phyloP scores from a whole-genome alignment of 2,329 filamentous ascomycete species.

The Phialemonium atrogriseum region DNA sequence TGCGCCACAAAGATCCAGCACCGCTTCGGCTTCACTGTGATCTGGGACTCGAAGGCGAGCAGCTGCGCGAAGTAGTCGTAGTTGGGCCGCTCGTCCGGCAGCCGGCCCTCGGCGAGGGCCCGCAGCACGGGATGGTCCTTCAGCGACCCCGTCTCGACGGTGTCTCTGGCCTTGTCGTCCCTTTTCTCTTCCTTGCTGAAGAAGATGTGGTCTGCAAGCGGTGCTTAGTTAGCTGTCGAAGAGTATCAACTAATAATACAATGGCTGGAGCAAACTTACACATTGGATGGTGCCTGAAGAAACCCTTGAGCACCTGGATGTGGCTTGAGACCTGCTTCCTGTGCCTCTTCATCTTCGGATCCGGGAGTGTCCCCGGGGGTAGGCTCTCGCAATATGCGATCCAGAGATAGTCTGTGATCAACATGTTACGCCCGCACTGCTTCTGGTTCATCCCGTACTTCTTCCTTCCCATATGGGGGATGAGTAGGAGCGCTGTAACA shows the following conservation, averaged over 20 bases:
- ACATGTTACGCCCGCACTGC: constrained; percentile 60
- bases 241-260: constrained; percentile 4
- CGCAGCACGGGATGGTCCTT: constrained; percentile 57
- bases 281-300: constrained; percentile 53
- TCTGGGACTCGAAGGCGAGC: constrained; percentile 42
- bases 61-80: constrained; percentile 54
- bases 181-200: constrained; percentile 47
- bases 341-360: constrained; percentile 34
- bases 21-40: constrained; percentile 47
- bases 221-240: constrained; percentile 1
- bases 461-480: constrained; percentile 57
- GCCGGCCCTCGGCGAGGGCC: constrained; percentile 47
- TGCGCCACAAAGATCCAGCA: constrained; percentile 52
- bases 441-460: constrained; percentile 59
- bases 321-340: constrained; percentile 63
- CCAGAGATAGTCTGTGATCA: constrained; percentile 62
- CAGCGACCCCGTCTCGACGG: constrained; percentile 43
- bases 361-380: constrained; percentile 35
- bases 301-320: constrained; percentile 62
- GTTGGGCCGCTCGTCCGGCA: constrained; percentile 51
- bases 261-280: constrained; percentile 37
- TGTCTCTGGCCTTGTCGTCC: constrained; percentile 37
- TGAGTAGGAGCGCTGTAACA: constrained; percentile 48
- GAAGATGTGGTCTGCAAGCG: constrained; percentile 45
- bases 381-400: constrained; percentile 38